Percentiles rank a stretch among this genome's conserved stretches.
Conservation (phyloP, 495 filamentous ascomycete genomes). For the Xylaria longipes region DNA sequence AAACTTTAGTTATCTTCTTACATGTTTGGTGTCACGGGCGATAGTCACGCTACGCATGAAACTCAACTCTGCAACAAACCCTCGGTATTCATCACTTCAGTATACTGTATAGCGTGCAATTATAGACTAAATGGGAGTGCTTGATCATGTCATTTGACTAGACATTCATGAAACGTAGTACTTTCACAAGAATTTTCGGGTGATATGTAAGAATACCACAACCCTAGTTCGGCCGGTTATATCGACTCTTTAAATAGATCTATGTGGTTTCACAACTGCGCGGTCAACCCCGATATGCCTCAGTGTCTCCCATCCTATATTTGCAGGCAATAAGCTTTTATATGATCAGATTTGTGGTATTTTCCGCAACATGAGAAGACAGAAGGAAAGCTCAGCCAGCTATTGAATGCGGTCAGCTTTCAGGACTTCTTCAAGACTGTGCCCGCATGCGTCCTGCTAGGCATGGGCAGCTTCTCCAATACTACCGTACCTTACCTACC, state of each 20-base stretch:
- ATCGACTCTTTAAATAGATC: constrained; percentile 9
- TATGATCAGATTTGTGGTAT: neutral
- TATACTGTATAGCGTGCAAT: neutral
- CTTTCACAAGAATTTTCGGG: neutral
- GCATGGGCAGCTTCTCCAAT: constrained; percentile 5
- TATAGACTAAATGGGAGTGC: neutral
- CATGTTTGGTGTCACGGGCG: neutral
- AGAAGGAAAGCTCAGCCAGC: neutral
- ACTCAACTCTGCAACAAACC: constrained; percentile 2
- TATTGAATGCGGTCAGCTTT: constrained; percentile 16
- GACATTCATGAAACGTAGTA: constrained; percentile 19
- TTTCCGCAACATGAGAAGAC: neutral
- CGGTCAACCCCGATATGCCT: neutral
- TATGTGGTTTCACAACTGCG: constrained; percentile 15
- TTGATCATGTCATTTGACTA: neutral
- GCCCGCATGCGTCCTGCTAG: neutral
- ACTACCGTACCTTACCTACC: constrained; percentile 2
- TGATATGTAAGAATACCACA: neutral
- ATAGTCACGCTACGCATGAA: constrained; percentile 12
- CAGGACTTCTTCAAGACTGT: neutral
- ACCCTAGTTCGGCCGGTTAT: neutral
- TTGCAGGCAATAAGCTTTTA: neutral
- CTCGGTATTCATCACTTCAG: neutral
- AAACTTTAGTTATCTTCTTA: neutral
- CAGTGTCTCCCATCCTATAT: neutral